Percentiles rank a stretch among this genome's conserved stretches.
Evolutionary conservation across 768 basidiomycete species (phyloP).

Genomic region (Pulveroboletus frians): DNA sequence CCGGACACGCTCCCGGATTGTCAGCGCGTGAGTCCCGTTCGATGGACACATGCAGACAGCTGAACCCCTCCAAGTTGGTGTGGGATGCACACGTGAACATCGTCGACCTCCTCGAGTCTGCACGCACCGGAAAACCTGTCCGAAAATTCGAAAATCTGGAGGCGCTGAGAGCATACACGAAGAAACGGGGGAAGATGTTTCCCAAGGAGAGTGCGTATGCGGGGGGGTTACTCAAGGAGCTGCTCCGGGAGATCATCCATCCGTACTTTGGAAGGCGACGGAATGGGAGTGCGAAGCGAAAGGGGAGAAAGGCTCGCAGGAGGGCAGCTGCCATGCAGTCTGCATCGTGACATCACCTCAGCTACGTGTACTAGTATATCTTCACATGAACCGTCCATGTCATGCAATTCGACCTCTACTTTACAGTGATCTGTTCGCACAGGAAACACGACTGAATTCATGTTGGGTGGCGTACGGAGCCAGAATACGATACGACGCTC

Average conservation of each 20-base stretch:
- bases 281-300: conserved; percentile 18
- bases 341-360: not conserved
- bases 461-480: too few species aligned
- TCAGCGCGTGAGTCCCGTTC: conserved; percentile 7
- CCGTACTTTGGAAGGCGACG: conserved; percentile 13
- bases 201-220: conserved; percentile 24
- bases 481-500: too few species aligned
- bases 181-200: conserved; percentile 16
- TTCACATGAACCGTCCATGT: too few species aligned
- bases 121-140: conserved; percentile 14
- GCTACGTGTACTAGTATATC: not conserved
- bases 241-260: conserved; percentile 28
- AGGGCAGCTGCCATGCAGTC: not conserved
- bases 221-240: conserved; percentile 27
- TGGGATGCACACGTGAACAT: conserved; percentile 32
- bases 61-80: conserved; percentile 13
- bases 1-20: conserved; percentile 17
- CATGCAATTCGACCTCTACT: too few species aligned
- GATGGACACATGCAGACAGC: not conserved
- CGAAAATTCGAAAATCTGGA: conserved; percentile 20
- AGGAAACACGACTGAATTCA: too few species aligned
- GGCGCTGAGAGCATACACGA: conserved; percentile 27
- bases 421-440: too few species aligned
- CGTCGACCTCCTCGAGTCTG: conserved; percentile 28
- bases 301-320: conserved; percentile 12